Percentiles rank a stretch among this genome's conserved stretches.
Evolutionary conservation across 108 stramenopile species (phyloP).

Genomic region (Cylindrotheca fusiformis): DNA sequence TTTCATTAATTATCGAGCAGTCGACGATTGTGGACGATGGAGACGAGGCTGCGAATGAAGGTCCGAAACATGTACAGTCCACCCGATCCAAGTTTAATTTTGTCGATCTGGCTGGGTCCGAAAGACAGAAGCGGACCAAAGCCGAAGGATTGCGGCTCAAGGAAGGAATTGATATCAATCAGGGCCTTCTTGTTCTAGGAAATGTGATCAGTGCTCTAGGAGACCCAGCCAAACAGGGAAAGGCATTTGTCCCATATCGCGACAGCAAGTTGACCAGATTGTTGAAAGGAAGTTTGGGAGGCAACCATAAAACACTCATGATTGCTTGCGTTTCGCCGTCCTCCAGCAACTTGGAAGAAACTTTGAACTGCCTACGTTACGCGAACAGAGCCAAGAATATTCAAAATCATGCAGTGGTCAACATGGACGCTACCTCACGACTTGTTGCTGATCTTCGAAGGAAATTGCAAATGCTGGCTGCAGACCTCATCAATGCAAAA

Average conservation of each 20-base stretch:
- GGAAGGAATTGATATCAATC: slow-evolving; percentile 98
- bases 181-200: slow-evolving; percentile 92
- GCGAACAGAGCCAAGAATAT: slow-evolving; percentile 97
- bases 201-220: slow-evolving; percentile 96
- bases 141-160: slow-evolving; percentile 80
- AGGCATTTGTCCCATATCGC: slow-evolving; percentile 91
- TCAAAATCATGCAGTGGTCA: slow-evolving; percentile 84
- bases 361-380: slow-evolving; percentile 92
- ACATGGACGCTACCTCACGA: slow-evolving; percentile 59
- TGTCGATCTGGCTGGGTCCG: slow-evolving; percentile 93
- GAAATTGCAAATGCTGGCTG: slow-evolving; percentile 50
- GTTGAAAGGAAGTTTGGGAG: slow-evolving; percentile 88
- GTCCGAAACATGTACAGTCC: slow-evolving; percentile 11
- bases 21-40: slow-evolving; percentile 41
- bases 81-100: slow-evolving; percentile 67
- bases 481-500: slow-evolving; percentile 50
- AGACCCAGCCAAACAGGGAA: slow-evolving; percentile 62
- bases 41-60: slow-evolving; percentile 17
- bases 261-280: slow-evolving; percentile 94
- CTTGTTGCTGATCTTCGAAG: slow-evolving; percentile 40
- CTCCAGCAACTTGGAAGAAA: slow-evolving; percentile 82
- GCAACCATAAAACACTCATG: slow-evolving; percentile 97
- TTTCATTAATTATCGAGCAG: slow-evolving; percentile 79
- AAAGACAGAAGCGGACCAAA: slow-evolving; percentile 79
- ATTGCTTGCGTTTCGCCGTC: slow-evolving; percentile 93